A percentile compares a stretch with the other conserved stretches of the same genome.
phyloP scores from a whole-genome alignment of 352 stramenopile species.

The Globisporangium uncinulatum region DNA sequence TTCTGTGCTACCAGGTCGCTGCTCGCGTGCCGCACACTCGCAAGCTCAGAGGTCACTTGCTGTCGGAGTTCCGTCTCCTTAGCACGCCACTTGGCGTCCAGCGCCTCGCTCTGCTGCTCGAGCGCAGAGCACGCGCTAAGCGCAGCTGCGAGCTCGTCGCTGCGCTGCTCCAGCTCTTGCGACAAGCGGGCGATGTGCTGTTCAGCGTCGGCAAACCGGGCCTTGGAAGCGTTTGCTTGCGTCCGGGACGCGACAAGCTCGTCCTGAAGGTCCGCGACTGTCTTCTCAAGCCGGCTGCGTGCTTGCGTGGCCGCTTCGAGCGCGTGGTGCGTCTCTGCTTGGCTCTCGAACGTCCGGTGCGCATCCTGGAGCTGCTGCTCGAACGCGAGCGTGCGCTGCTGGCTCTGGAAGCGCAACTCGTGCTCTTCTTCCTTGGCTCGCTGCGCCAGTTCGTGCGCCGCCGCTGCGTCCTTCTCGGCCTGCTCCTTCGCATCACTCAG shows the following conservation, averaged over 20 bases:
- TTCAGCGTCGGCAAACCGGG: not conserved
- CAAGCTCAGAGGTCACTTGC: constrained; percentile 15
- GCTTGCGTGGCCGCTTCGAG: constrained; percentile 9
- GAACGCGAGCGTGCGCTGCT: constrained; percentile 40
- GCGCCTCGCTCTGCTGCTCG: constrained; percentile 10
- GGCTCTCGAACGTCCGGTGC: constrained; percentile 8
- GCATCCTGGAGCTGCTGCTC: constrained; percentile 26
- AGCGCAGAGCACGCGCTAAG: constrained; percentile 5
- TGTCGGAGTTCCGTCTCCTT: constrained; percentile 8
- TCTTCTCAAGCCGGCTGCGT: constrained; percentile 19
- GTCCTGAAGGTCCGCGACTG: constrained; percentile 23
- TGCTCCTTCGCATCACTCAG: constrained; percentile 17
- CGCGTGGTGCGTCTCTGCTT: constrained; percentile 10
- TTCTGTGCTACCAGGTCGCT: constrained; percentile 23
- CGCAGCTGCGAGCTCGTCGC: not conserved
- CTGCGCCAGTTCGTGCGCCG: constrained; percentile 20
- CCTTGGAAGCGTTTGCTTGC: constrained; percentile 23
- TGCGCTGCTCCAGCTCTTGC: not conserved
- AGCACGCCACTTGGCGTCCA: constrained; percentile 7
- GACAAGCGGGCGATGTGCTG: constrained; percentile 2
- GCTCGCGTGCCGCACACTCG: constrained; percentile 14
- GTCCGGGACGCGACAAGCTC: constrained; percentile 22
- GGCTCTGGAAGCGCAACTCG: constrained; percentile 54
- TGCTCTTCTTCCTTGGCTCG: constrained; percentile 45
- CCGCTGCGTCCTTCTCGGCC: constrained; percentile 31